These are phyloP conservation scores for Caryopteris hybrid DNA, from an alignment of 305 asterid species.

Conservation along the genomic window DNA sequence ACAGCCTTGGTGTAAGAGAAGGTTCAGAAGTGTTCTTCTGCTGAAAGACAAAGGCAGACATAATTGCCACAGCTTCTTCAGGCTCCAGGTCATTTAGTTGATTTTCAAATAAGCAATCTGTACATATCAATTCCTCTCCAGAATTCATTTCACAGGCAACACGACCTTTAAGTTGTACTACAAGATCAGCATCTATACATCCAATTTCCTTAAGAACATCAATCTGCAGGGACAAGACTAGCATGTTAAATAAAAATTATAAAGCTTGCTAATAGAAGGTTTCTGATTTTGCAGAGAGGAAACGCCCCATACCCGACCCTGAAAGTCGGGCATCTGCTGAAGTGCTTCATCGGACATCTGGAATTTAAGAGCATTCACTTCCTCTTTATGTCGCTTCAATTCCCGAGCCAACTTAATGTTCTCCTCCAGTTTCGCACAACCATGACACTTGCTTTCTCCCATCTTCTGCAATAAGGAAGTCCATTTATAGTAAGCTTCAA, in stretches of 20 bases:
- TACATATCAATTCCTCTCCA: conserved; percentile 96
- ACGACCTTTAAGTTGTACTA: conserved; percentile 97
- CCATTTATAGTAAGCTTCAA: conserved; percentile 65
- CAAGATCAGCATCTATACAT: conserved; percentile 87
- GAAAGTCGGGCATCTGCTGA: conserved; percentile 97
- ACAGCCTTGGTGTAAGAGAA: conserved; percentile 84
- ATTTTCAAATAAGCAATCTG: conserved; percentile 96
- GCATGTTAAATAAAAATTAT: conserved; percentile 21
- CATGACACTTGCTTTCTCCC: conserved; percentile 89
- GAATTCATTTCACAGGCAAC: conserved; percentile 99
- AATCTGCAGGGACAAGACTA: conserved; percentile 54
- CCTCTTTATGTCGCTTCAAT: conserved; percentile 57
- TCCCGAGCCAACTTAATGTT: conserved; percentile 74
- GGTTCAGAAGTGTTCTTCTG: conserved; percentile 84
- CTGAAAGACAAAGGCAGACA: conserved; percentile 99
- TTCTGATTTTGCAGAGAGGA: conserved; percentile 14
- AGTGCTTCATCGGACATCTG: conserved; percentile 99
- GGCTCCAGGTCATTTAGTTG: conserved; percentile 95
- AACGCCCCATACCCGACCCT: conserved; percentile 81
- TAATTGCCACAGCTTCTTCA: conserved; percentile 97
- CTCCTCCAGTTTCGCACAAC: conserved; percentile 83
- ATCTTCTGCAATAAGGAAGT: conserved; percentile 73
- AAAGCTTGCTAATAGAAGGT: neutral
- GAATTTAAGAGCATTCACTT: conserved; percentile 68
- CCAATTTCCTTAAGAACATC: conserved; percentile 92